phyloP scores from a whole-genome alignment of 257 asterid genomes.

The Perilla frutescens region DNA sequence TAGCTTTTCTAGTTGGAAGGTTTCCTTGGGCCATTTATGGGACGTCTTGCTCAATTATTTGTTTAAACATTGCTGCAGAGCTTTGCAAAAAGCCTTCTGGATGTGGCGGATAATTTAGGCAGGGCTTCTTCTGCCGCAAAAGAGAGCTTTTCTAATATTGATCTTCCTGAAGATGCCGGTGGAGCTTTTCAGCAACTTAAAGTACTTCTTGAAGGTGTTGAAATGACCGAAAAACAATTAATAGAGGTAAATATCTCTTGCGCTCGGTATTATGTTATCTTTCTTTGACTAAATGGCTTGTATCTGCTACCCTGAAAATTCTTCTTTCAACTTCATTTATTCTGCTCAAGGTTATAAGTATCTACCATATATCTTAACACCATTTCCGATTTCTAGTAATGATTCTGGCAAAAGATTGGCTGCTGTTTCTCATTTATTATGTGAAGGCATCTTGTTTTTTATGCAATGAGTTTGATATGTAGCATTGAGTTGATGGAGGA shows the following conservation, averaged over 20 bases:
- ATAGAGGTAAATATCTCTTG: conserved; percentile 61
- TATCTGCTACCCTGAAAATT: conserved; percentile 15
- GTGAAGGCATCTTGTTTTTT: conserved; percentile 1
- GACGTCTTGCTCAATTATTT: conserved; percentile 10
- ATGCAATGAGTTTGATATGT: conserved; percentile 7
- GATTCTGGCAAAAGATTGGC: neutral
- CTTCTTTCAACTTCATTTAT: conserved; percentile 1
- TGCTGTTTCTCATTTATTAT: conserved; percentile 17
- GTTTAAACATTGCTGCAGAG: conserved; percentile 55
- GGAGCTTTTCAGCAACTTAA: conserved; percentile 82
- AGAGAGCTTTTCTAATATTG: conserved; percentile 72
- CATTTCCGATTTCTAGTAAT: neutral
- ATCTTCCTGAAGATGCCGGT: conserved; percentile 57
- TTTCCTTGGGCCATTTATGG: neutral
- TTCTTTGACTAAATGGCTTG: conserved; percentile 16
- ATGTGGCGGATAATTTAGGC: conserved; percentile 55
- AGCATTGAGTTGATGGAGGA: neutral
- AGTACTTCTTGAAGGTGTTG: conserved; percentile 91
- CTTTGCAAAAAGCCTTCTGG: conserved; percentile 70
- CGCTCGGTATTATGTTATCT: neutral
- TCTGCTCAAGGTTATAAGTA: neutral
- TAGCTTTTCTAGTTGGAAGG: neutral
- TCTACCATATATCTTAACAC: neutral
- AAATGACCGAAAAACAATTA: conserved; percentile 95
- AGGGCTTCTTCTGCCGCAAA: conserved; percentile 65